A percentile compares a stretch with the other conserved stretches of the same genome.
Conservation (phyloP, 2,329 filamentous ascomycete genomes). For the Botrytis galanthina region DNA sequence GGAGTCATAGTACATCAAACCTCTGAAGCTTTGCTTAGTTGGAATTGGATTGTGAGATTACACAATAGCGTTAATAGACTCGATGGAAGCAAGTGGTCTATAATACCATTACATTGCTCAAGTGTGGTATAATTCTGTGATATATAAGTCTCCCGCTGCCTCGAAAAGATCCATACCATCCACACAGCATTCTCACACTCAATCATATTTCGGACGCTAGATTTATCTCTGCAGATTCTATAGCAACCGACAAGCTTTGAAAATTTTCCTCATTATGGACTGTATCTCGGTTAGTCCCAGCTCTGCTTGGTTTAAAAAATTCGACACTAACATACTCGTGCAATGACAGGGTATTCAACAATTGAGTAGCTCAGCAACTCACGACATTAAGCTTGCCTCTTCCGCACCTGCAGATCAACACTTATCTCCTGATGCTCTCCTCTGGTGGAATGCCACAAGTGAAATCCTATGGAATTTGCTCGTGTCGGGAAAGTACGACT, state of each 20-base stretch:
- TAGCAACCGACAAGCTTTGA: too few relatives aligned
- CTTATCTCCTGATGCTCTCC: background rate
- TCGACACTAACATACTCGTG: background rate
- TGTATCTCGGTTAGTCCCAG: background rate
- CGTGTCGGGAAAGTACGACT: background rate
- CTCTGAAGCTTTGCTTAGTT: too few relatives aligned
- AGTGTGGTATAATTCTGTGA: background rate
- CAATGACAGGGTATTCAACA: background rate
- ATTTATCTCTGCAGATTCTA: too few relatives aligned
- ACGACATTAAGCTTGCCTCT: background rate
- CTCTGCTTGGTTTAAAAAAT: background rate
- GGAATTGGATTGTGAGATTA: too few relatives aligned
- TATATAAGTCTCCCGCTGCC: too few relatives aligned
- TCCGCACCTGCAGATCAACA: background rate
- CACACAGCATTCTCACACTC: background rate
- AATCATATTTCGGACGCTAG: background rate
- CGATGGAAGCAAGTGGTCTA: too few relatives aligned
- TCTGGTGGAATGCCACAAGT: background rate
- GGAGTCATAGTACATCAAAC: too few relatives aligned
- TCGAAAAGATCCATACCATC: background rate
- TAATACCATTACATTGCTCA: too few relatives aligned
- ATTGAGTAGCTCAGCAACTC: background rate
- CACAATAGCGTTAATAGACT: too few relatives aligned
- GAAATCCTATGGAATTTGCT: background rate
- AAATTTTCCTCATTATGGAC: background rate